Evolutionary conservation across 805 yeast genomes (phyloP).

Genomic region (Ogataea methanolica): DNA sequence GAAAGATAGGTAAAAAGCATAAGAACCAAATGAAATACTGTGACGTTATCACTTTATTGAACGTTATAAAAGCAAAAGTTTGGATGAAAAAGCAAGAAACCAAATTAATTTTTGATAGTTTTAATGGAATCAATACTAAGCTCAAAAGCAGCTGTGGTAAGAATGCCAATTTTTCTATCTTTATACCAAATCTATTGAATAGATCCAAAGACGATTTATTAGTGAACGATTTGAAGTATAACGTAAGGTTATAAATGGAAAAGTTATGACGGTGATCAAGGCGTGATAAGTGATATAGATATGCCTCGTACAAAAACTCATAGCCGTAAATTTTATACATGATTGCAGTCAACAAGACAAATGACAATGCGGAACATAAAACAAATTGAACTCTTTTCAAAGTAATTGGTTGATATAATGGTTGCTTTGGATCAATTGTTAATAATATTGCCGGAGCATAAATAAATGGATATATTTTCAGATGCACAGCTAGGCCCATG

Average conservation of each 20-base stretch:
- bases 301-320: constrained; percentile 73
- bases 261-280: constrained; percentile 95
- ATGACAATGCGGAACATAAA: constrained; percentile 36
- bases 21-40: constrained; percentile 96
- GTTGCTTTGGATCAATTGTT: constrained; percentile 23
- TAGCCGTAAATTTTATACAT: constrained; percentile 73
- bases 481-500: constrained; percentile 79
- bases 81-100: constrained; percentile 63
- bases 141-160: constrained; percentile 73
- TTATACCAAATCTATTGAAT: constrained; percentile 7
- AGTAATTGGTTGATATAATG: constrained; percentile 38
- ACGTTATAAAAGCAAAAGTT: constrained; percentile 72
- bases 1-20: constrained; percentile 72
- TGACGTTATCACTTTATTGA: constrained; percentile 83
- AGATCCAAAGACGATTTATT: constrained; percentile 9
- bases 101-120: constrained; percentile 36
- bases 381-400: constrained; percentile 38
- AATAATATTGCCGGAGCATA: constrained; percentile 71
- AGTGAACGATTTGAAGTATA: constrained; percentile 55
- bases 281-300: constrained; percentile 75
- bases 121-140: constrained; percentile 53
- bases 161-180: constrained; percentile 55
- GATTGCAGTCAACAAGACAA: constrained; percentile 41
- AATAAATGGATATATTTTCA: constrained; percentile 88
- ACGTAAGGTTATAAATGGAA: constrained; percentile 73